Percentiles rank a stretch among this genome's conserved stretches.
Conservation (phyloP, 208 protist genomes). For the Leishmania tropica region DNA sequence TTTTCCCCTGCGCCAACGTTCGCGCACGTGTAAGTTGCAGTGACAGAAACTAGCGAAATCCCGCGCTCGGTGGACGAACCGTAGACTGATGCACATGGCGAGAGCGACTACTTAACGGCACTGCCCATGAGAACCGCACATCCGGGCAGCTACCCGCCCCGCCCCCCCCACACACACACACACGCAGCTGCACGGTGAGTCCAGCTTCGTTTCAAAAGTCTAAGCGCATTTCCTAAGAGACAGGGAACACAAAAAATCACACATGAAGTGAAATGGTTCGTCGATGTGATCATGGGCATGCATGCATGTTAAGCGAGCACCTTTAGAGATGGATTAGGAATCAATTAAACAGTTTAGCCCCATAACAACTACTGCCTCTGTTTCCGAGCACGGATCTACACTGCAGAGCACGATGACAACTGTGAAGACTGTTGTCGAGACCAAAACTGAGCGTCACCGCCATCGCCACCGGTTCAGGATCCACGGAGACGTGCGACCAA, state of each 20-base stretch:
- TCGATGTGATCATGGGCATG: too few species aligned
- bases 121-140: too few species aligned
- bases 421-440: too few species aligned
- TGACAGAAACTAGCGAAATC: not conserved
- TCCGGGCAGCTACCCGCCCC: not conserved
- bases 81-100: not conserved
- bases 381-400: not conserved
- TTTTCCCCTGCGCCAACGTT: not conserved
- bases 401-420: not conserved
- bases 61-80: not conserved
- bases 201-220: not conserved
- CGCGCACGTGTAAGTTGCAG: not conserved
- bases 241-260: not conserved
- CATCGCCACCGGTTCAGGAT: not conserved
- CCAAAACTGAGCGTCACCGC: not conserved
- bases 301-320: not conserved
- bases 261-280: too few species aligned
- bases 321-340: not conserved
- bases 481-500: not conserved
- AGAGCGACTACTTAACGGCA: not conserved
- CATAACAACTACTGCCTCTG: not conserved
- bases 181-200: not conserved
- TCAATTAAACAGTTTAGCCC: conserved; percentile 2
- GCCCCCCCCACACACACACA: not conserved
- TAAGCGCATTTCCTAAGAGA: too few species aligned